Conservation (phyloP, 148 eudicot genomes). For the Linanthus parryae region DNA sequence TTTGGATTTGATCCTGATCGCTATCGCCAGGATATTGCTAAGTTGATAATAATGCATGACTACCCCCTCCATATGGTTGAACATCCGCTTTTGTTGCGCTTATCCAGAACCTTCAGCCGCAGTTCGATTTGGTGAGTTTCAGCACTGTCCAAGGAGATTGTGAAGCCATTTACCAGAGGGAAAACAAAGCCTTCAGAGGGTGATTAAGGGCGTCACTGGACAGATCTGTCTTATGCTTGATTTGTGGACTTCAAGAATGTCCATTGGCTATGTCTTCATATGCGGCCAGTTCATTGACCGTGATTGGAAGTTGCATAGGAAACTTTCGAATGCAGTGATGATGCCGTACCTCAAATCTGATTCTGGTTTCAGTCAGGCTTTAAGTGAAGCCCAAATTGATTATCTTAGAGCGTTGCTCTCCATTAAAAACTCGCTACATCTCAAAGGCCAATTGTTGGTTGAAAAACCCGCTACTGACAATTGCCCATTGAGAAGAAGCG, state of each 20-base stretch:
- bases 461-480: slow-evolving; percentile 5
- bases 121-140: slow-evolving; percentile 59
- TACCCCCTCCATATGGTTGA: slow-evolving; percentile 78
- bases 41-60: slow-evolving; percentile 69
- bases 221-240: slow-evolving; percentile 10
- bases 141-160: slow-evolving; percentile 61
- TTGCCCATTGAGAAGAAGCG: slow-evolving; percentile 5
- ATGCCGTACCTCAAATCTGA: slow-evolving; percentile 8
- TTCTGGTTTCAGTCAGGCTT: slow-evolving; percentile 7
- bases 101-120: slow-evolving; percentile 54
- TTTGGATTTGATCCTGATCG: slow-evolving; percentile 57
- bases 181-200: slow-evolving; percentile 10
- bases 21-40: slow-evolving; percentile 61
- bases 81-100: slow-evolving; percentile 58
- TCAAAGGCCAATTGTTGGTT: slow-evolving; percentile 8
- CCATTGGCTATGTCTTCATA: slow-evolving; percentile 7
- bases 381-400: background rate
- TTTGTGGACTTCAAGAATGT: slow-evolving; percentile 8
- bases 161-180: slow-evolving; percentile 7
- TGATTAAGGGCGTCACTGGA: slow-evolving; percentile 6
- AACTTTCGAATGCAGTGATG: slow-evolving; percentile 7
- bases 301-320: slow-evolving; percentile 8
- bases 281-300: slow-evolving; percentile 11
- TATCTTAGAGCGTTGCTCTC: slow-evolving; percentile 5
- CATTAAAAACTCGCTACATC: slow-evolving; percentile 3